These are phyloP conservation scores for Elaeis oleifera DNA, from an alignment of 202 grass and related monocot genomes.

Conservation along the genomic window DNA sequence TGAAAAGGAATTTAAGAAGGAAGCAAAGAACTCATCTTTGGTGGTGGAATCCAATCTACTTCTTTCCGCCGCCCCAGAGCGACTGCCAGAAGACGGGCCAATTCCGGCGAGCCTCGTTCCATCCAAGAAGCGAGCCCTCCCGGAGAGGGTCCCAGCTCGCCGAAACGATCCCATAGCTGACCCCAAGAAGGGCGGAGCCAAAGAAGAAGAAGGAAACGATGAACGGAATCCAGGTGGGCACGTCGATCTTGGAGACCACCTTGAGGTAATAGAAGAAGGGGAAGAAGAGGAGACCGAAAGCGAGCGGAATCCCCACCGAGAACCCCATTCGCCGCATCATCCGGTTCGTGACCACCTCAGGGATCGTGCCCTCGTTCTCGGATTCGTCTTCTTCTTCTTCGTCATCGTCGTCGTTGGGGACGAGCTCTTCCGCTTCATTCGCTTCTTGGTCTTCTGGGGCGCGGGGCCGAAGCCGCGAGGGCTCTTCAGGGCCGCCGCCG, in stretches of 20 bases:
- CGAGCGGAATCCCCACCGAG: constrained; percentile 57
- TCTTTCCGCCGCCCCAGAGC: constrained; percentile 39
- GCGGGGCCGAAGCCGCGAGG: constrained; percentile 25
- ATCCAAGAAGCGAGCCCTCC: constrained; percentile 75
- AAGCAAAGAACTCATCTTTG: too few species aligned
- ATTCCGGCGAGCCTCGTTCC: constrained; percentile 82
- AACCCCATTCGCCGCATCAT: constrained; percentile 78
- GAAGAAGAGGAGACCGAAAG: constrained; percentile 71
- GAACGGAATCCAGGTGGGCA: constrained; percentile 76
- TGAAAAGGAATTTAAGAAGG: too few species aligned
- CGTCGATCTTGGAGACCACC: constrained; percentile 67
- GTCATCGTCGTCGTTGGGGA: not conserved
- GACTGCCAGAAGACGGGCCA: constrained; percentile 96
- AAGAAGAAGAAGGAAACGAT: constrained; percentile 94
- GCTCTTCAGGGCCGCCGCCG: constrained; percentile 1
- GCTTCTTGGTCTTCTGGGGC: constrained; percentile 2
- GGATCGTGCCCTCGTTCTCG: constrained; percentile 37
- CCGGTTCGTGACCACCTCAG: constrained; percentile 81
- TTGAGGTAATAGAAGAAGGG: constrained; percentile 95
- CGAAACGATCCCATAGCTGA: constrained; percentile 92
- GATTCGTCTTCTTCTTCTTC: not conserved
- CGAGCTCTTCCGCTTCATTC: not conserved
- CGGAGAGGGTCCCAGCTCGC: constrained; percentile 82
- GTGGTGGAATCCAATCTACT: constrained; percentile 1
- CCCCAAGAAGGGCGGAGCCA: constrained; percentile 55